Base-by-base conservation (phyloP, 805 yeast genomes). In the Ogataea haglerorum region DNA sequence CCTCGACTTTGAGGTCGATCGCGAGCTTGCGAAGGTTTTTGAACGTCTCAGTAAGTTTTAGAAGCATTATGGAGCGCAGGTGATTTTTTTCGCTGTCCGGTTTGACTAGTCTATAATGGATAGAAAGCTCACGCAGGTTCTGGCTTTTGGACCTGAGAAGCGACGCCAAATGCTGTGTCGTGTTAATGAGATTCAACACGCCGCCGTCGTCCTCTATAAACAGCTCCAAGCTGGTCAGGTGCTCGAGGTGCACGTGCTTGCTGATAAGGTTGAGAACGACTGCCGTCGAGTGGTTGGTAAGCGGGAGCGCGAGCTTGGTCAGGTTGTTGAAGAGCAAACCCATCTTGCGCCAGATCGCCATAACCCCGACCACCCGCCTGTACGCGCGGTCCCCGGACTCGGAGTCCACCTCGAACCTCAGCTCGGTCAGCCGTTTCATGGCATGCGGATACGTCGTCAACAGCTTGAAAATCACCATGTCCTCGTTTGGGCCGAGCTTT, bases 281-380 rank as follows among this genome's bases (percentile, higher is more conserved):
- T 14, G 59, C 50, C 3, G 64, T 54, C 8, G 66, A 57, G 25
- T 57, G 61, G 40, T 61, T 61, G 8, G 65, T 61, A 39, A 61
- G 28, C 4, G 64, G 60, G 3, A 61, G 27, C 6, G 63, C 51
- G 4, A 61, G 31, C 17, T 45, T 49, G 9, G 52, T 43, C 8
- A 61, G 25, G 30, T 61, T 58, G 12, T 46, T 40, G 48, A 61
- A 38, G 1, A 52, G 43, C 10, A 60, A 33, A 10, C 57, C 57
- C 54, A 61, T 53, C 29, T 53, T 57, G 36, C 66, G 52, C 22
- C 61, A 36, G 34, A 61, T 61, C 16, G 66, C 66, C 38, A 60
- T 51, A 28, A 57, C 58, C 10, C 66, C 66, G 37, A 61, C 66
- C 10, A 61, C 35, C 21, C 66, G 45, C 36, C 66, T 51, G 45